A percentile compares a stretch with the other conserved stretches of the same genome.
These are phyloP conservation scores for Penicillium odoratum DNA, from an alignment of 495 filamentous ascomycete genomes.

Conservation along the genomic window DNA sequence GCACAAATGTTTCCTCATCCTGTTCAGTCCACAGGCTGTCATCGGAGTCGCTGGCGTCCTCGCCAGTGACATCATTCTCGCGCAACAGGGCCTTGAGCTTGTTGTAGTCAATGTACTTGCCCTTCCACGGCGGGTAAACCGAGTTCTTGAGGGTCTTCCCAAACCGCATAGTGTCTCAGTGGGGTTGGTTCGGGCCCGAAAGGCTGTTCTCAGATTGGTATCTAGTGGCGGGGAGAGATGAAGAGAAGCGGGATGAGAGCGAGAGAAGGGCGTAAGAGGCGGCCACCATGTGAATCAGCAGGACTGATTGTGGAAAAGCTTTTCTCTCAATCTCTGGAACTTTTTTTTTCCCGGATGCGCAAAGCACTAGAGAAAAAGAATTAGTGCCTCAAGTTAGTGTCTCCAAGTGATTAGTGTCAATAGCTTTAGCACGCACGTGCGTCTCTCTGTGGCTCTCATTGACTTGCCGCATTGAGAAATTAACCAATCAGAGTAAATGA, in stretches of 20 bases:
- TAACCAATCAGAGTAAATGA: constrained; percentile 8
- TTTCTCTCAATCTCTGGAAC: neutral
- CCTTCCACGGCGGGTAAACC: constrained; percentile 85
- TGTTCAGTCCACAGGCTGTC: constrained; percentile 79
- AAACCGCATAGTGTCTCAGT: constrained; percentile 74
- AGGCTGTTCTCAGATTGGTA: neutral
- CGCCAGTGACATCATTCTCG: constrained; percentile 57
- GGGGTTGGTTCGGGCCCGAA: neutral
- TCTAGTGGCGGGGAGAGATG: neutral
- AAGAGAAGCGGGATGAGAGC: neutral
- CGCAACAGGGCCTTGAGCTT: constrained; percentile 87
- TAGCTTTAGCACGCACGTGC: constrained; percentile 17
- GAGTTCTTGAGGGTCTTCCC: constrained; percentile 79
- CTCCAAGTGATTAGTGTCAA: constrained; percentile 9
- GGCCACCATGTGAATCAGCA: neutral
- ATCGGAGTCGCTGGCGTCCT: constrained; percentile 54
- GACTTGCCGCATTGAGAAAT: constrained; percentile 1
- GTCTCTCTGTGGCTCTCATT: constrained; percentile 5
- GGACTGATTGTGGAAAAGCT: neutral
- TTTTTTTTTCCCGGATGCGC: neutral
- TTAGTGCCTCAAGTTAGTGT: neutral
- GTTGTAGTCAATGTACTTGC: constrained; percentile 90
- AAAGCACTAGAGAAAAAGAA: constrained; percentile 5
- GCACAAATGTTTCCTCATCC: constrained; percentile 92
- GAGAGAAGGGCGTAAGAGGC: neutral